These are phyloP conservation scores for Candida mesenterica DNA, from an alignment of 1,139 yeast genomes.

Conservation along the genomic window DNA sequence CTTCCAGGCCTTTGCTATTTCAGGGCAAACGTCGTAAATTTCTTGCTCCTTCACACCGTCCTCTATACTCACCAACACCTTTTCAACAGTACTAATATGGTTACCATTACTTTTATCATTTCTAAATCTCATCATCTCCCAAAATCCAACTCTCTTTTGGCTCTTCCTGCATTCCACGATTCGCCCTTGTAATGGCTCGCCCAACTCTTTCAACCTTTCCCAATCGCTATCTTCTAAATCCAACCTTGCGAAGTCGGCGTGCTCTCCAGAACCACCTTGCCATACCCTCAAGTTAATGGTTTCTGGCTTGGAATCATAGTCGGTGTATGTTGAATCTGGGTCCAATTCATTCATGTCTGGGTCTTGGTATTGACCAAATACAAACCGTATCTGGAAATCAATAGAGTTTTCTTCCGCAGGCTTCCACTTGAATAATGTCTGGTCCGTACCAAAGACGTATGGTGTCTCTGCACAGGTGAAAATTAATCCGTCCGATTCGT, in stretches of 20 bases:
- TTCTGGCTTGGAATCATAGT: constrained; percentile 79
- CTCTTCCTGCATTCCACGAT: constrained; percentile 79
- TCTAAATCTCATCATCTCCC: constrained; percentile 87
- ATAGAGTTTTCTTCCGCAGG: constrained; percentile 94
- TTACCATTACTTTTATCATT: constrained; percentile 92
- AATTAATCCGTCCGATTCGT: constrained; percentile 90
- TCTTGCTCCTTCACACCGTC: constrained; percentile 86
- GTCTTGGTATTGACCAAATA: constrained; percentile 66
- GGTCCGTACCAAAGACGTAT: constrained; percentile 85
- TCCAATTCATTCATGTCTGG: constrained; percentile 68
- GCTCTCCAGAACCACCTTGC: constrained; percentile 66
- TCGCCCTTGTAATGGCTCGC: constrained; percentile 87
- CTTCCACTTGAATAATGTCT: constrained; percentile 85
- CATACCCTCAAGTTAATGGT: constrained; percentile 64
- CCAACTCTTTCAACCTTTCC: constrained; percentile 65
- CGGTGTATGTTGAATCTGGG: constrained; percentile 71
- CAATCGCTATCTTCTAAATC: constrained; percentile 72
- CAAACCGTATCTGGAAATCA: constrained; percentile 75
- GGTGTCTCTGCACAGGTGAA: constrained; percentile 91
- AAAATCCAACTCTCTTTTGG: constrained; percentile 50
- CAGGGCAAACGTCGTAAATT: constrained; percentile 46
- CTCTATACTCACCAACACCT: constrained; percentile 76
- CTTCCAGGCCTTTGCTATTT: constrained; percentile 36
- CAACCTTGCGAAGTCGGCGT: constrained; percentile 67
- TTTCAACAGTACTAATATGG: constrained; percentile 75